These are phyloP conservation scores for Boletales sp. DNA, from an alignment of 768 basidiomycete species.

Conservation along the genomic window DNA sequence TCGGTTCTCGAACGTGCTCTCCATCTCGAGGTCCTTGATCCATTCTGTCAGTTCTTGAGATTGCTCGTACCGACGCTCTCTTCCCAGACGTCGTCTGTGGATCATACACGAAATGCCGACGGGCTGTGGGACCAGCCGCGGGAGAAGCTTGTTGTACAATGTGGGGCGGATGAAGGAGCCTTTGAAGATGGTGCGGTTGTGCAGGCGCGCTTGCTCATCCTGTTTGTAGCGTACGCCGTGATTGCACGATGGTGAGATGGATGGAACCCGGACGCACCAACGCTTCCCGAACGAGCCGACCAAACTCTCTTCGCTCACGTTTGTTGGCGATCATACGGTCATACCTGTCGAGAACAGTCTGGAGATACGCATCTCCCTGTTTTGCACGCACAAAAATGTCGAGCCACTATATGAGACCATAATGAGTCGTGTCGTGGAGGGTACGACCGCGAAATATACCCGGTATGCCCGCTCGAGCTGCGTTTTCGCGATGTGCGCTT, in stretches of 20 bases:
- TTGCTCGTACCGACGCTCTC: slow-evolving; percentile 43
- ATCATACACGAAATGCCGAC: slow-evolving; percentile 70
- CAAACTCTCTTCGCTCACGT: slow-evolving; percentile 47
- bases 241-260: background rate
- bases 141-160: slow-evolving; percentile 64
- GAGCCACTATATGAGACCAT: slow-evolving; percentile 42
- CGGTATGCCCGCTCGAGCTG: slow-evolving; percentile 53
- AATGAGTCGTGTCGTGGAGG: background rate
- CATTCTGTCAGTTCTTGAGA: slow-evolving; percentile 31
- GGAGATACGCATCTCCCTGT: slow-evolving; percentile 46
- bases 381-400: slow-evolving; percentile 53
- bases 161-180: slow-evolving; percentile 68
- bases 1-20: slow-evolving; percentile 38
- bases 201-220: slow-evolving; percentile 55
- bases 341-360: slow-evolving; percentile 52
- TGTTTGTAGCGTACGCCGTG: slow-evolving; percentile 23
- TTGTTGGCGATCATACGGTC: slow-evolving; percentile 52
- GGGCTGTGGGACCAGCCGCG: slow-evolving; percentile 80
- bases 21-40: slow-evolving; percentile 33
- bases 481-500: slow-evolving; percentile 44
- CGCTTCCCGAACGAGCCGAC: slow-evolving; percentile 45
- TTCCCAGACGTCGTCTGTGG: slow-evolving; percentile 38
- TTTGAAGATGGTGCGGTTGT: slow-evolving; percentile 64
- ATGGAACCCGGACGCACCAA: slow-evolving; percentile 38
- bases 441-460: slow-evolving; percentile 30